Evolutionary conservation across 164 flowering plant species (phyloP).

Genomic region (Chimonanthus praecox): DNA sequence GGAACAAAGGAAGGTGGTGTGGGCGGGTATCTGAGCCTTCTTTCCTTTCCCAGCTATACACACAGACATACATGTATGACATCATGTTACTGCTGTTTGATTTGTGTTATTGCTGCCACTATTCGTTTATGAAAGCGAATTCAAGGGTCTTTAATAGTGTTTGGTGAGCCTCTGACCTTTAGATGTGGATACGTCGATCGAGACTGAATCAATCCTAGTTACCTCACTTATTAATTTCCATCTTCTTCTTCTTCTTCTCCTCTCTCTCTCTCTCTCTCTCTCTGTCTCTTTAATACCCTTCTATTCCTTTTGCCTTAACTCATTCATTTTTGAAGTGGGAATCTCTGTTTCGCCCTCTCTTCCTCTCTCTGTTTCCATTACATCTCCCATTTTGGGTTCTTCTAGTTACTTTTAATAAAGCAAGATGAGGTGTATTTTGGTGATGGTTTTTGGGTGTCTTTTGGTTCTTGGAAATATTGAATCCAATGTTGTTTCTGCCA

Average conservation of each 20-base stretch:
- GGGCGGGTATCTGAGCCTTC: no score
- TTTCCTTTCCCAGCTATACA: no score
- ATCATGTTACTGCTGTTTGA: no score
- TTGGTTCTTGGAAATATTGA: not conserved
- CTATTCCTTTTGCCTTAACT: not conserved
- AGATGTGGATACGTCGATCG: no score
- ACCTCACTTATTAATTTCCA: no score
- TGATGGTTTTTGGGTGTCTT: not conserved
- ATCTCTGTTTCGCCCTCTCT: not conserved
- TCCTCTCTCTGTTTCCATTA: not conserved
- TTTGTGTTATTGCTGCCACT: no score
- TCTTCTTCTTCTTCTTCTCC: not conserved
- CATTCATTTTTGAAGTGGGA: not conserved
- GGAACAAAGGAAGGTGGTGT: no score
- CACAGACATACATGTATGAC: no score
- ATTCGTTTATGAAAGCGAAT: no score
- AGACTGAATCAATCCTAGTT: no score
- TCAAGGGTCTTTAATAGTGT: no score
- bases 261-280: constrained; percentile 7
- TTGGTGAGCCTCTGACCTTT: no score
- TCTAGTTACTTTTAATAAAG: not conserved
- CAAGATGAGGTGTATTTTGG: not conserved
- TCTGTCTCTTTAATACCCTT: not conserved
- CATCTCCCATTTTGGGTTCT: not conserved
- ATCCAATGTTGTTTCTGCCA: not conserved